Evolutionary conservation across 2,329 filamentous ascomycete genomes (phyloP).

Genomic region (Talaromyces sp.): DNA sequence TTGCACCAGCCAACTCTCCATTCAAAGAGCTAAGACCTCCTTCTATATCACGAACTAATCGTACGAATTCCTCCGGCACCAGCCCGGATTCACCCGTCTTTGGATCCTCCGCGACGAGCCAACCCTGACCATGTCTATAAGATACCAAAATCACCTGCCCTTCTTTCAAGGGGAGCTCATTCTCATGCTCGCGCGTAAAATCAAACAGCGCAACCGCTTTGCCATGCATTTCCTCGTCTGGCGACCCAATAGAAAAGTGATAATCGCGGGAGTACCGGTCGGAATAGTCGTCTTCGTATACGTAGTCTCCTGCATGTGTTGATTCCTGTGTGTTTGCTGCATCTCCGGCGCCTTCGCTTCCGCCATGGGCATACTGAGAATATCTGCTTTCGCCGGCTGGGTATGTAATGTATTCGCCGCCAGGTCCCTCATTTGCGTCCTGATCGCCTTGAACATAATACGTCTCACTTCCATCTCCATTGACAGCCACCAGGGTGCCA

Average conservation of each 20-base stretch:
- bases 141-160: slow-evolving; percentile 96
- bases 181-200: slow-evolving; percentile 92
- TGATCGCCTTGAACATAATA: slow-evolving; percentile 70
- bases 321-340: slow-evolving; percentile 52
- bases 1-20: slow-evolving; percentile 49
- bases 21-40: slow-evolving; percentile 73
- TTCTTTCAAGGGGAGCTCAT: slow-evolving; percentile 86
- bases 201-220: slow-evolving; percentile 94
- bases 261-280: slow-evolving; percentile 85
- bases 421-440: slow-evolving; percentile 62
- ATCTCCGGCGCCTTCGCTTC: slow-evolving; percentile 44
- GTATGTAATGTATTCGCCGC: slow-evolving; percentile 78
- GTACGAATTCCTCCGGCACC: slow-evolving; percentile 94
- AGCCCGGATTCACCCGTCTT: slow-evolving; percentile 90
- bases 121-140: slow-evolving; percentile 92
- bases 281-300: slow-evolving; percentile 46
- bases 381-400: slow-evolving; percentile 62
- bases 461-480: slow-evolving; percentile 67
- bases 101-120: slow-evolving; percentile 94
- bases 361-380: slow-evolving; percentile 36
- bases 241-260: slow-evolving; percentile 89
- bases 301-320: slow-evolving; percentile 28
- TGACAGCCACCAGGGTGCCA: slow-evolving; percentile 64
- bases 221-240: slow-evolving; percentile 96
- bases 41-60: slow-evolving; percentile 87